A percentile compares a stretch with the other conserved stretches of the same genome.
Conservation (phyloP, 495 filamentous ascomycete genomes). For the Talaromyces thailandensis region DNA sequence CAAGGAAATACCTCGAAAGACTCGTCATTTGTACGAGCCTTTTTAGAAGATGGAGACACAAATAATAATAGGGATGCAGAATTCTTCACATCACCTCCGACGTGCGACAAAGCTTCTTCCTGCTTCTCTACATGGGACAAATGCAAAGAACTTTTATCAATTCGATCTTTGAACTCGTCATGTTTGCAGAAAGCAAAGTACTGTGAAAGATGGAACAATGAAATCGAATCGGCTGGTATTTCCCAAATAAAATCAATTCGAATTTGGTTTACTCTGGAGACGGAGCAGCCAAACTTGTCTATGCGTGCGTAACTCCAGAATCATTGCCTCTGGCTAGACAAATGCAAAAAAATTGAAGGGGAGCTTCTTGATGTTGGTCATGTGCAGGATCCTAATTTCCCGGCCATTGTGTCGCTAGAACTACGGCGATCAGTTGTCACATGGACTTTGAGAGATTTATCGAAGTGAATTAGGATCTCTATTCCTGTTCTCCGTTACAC, state of each 20-base stretch:
- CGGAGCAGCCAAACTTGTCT: conserved; percentile 25
- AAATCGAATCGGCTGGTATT: conserved; percentile 48
- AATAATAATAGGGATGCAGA: neutral
- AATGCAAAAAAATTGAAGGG: conserved; percentile 39
- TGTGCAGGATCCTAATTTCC: conserved; percentile 61
- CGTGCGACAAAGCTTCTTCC: conserved; percentile 23
- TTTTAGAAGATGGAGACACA: neutral
- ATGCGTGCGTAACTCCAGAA: conserved; percentile 44
- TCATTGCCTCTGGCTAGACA: conserved; percentile 46
- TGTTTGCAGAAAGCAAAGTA: conserved; percentile 47
- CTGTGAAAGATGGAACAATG: conserved; percentile 54
- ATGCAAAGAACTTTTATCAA: conserved; percentile 24
- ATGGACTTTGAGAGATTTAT: conserved; percentile 14
- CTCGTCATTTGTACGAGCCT: conserved; percentile 17
- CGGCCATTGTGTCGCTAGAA: conserved; percentile 67
- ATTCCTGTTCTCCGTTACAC: neutral
- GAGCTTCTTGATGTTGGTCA: conserved; percentile 55
- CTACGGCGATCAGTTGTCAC: conserved; percentile 54
- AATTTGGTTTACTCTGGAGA: conserved; percentile 24
- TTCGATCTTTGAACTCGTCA: conserved; percentile 39
- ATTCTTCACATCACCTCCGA: conserved; percentile 17
- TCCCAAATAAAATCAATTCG: conserved; percentile 45
- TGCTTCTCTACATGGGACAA: conserved; percentile 28
- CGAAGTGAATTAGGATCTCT: neutral
- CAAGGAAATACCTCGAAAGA: conserved; percentile 17